Base-by-base conservation (phyloP, 2,329 filamentous ascomycete species). In the Daldinia sp. region DNA sequence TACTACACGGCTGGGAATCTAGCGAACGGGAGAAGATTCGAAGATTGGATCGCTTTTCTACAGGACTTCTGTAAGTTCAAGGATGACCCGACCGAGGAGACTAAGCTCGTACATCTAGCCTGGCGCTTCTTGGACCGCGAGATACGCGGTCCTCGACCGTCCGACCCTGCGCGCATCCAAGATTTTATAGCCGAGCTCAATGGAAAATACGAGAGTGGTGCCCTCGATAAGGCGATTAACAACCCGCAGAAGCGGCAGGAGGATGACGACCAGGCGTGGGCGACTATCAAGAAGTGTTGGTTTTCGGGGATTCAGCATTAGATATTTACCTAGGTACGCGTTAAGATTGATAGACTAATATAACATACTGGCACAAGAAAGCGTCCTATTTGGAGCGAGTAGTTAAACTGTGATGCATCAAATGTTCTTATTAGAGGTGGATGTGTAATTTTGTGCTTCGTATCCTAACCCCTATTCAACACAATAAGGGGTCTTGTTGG, bases 111-210 rank as follows among this genome's bases (percentile, higher is more conserved):
- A 0, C 48, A 71, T n/a, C 61, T 74, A 1, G 71, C 70, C 1
- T 75, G 72, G 72, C 57, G 63, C 1, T 74, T 74, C 25, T 55
- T 75, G 0, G 73, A 74, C 32, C 70, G 73, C 1, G 56, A 66
- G 9, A 27, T 74, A 5, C 66, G 72, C 0, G 68, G 67, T 0
- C 64, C 67, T 9, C 45, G 60, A 13, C 72, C 71, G 0, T 6
- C 19, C 1, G 58, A 53, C 10, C 35, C 63, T 1, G 66, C 68
- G 2, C 41, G 54, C 0, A 39, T 70, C 1, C 61, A 64, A 6
- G 63, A 69, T 11, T 74, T 74, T 25, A 49, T 73, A 6, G 37
- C 29, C 0, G 58, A 68, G 0, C 67, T 74, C 0, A 64, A 75
- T 9, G 29, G 32, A 1, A 64, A 55, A 29, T 21, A 51, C 9